Evolutionary conservation across 2,329 filamentous ascomycete species (phyloP), one percentile per base, ranked within the genome.

Genomic region (Neofusicoccum laricinum): DNA sequence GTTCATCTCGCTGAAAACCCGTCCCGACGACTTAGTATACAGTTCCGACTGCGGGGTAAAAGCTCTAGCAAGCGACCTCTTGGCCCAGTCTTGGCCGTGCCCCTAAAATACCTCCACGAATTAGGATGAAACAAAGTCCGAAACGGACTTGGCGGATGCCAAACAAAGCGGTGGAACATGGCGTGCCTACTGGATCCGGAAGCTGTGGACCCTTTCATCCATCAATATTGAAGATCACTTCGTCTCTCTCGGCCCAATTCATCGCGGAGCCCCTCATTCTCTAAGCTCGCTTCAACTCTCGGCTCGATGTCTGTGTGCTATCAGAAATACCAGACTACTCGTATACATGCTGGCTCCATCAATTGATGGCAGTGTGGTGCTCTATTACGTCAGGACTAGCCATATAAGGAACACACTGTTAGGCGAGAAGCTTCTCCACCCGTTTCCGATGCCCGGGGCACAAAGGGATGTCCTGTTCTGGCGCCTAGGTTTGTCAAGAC

Each of bases 1-100:
- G 25, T 46, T 58, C 40, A 58, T 58, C 55, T 58, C 55, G 55
- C 55, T 34, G 21, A 10, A 58, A 46, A 21, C 36, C 46, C 25
- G 40, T 46, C n/a, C 55, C 55, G 55, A 36, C 55, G 25, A 46
- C n/a, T 10, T 15, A 19, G 25, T 41, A 12, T 57, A 25, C 14
- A 43, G 10, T 32, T 17, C 40, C 15, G 55, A 21, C 55, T 58
- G 55, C 55, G 55, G 55, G 55, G 55, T 58, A 45, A 46, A 15
- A 43, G 21, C 11, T 45, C 11, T 25, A 36, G 34, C 21, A 58
- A 10, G 25, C 21, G 55, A 34, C 15, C n/a, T 58, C 55, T 58
- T 58, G 55, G 55, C 55, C n/a, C 15, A 4, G 40, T 46, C 55
- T 58, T 58, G 40, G 55, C 40, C 55, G 40, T 36, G 15, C 40